Base-by-base conservation (phyloP, 140 eudicot genomes). In the Oenanthe javanica region DNA sequence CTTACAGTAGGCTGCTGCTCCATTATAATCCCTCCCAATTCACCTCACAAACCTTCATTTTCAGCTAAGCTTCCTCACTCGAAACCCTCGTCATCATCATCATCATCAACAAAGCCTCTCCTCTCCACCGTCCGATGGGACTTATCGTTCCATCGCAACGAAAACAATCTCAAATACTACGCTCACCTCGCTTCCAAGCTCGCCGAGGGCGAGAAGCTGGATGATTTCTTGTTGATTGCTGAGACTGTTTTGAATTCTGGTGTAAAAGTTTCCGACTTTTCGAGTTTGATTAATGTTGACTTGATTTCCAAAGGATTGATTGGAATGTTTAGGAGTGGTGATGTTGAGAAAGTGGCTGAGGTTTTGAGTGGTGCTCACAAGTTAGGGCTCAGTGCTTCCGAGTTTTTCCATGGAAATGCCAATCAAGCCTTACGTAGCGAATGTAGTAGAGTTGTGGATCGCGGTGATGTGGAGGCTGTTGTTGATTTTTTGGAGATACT, bases 141-240 rank as follows among this genome's bases (percentile, higher is more conserved):
- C 81, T 47, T 64, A 25, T 5, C 72, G 47, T 16, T 43, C 12
- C 47, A 70, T n/a, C 85, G 79, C 36, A 80, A 47, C 78, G 85
- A 80, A 31, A 78, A 76, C 50, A 82, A 83, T 69, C 85, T 84
- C 81, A 83, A 52, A n/a, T 86, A 87, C 85, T 89, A 88, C 82
- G 93, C 97, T 38, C 85, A 88, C 49, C 83, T 90, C 59, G 99
- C 97, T 38, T 92, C 99, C 27, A 89, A 88, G 86, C 93, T 92
- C 46, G 97, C 89, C 2, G 83, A 84, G 71, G 93, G 83, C 46
- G 97, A 93, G 2, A 83, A 87, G 83, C 84, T 95, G 86, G 85
- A 88, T 3, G 97, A 92, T 5, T 89, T 92, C 75, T 67, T 89
- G 80, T 82, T 87, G 89, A 83, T 95, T 75, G 91, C 84, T 6